Base-by-base conservation (phyloP, 192 early-diverging fungal genomes). In the Anaeromyces robustus region DNA sequence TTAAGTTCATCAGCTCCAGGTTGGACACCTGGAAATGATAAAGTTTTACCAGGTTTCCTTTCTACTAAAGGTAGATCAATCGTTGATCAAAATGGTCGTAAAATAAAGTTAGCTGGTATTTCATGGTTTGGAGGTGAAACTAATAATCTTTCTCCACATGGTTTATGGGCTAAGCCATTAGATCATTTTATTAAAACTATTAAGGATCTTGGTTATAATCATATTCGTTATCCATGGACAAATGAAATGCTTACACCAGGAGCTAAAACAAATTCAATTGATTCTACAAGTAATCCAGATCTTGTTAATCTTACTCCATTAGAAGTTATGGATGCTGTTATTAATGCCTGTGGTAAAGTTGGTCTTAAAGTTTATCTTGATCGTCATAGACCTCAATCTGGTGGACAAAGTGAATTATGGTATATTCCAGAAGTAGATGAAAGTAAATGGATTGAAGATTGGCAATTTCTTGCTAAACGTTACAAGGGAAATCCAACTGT, bases 361-460 rank as follows among this genome's bases (percentile, higher is more conserved):
- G 84, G 84, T 26, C 37, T 84, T 29, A 77, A 82, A 29, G 29
- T 85, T n/a, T 43, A 85, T 16, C 81, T 84, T 77, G 84, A 84
- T 30, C 30, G 84, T 18, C 84, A 84, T 12, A 77, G 79, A 29
- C 83, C 84, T 29, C 78, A 78, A 30, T 30, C 80, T 43, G 39
- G 22, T 77, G 81, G 81, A 9, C 84, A 82, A 41, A 85, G 80
- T 79, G 30, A 80, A 41, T 37, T 84, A 29, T 84, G 84, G 84
- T 84, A 84, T 78, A 85, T 79, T 12, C 0, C 39, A 29, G 43
- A 29, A 14, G 85, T 85, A 14, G 41, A 80, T 82, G 84, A 84
- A 37, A 16, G 30, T 2, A 82, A 84, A 29, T 84, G 84, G 84
- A 84, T 84, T 37, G 29, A 22, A 26, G 84, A 84, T 18, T 84